Evolutionary conservation across 176 grass and related monocot genomes (phyloP).

Genomic region (Carex littledalei): DNA sequence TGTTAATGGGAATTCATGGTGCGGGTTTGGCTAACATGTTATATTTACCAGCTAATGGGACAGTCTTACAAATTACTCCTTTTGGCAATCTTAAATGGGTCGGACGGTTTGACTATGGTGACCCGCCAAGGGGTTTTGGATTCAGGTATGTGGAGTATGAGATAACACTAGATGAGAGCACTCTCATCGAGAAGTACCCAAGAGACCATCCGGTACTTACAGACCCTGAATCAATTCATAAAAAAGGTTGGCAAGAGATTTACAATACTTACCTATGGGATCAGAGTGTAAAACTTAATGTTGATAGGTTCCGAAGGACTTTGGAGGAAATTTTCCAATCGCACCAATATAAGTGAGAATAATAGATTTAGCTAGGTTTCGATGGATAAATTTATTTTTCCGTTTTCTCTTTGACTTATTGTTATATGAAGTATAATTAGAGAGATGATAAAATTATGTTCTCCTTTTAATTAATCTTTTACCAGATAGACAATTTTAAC

Average conservation of each 20-base stretch:
- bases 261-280: constrained; percentile 53
- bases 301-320: constrained; percentile 50
- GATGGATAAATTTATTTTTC: neutral
- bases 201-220: constrained; percentile 55
- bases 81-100: constrained; percentile 71
- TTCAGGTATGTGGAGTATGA: constrained; percentile 75
- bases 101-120: constrained; percentile 49
- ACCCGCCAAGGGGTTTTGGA: constrained; percentile 51
- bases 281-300: constrained; percentile 73
- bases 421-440: neutral
- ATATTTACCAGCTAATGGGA: constrained; percentile 60
- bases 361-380: constrained; percentile 3
- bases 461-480: neutral
- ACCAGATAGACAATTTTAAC: neutral
- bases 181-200: constrained; percentile 50
- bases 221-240: constrained; percentile 57
- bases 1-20: constrained; percentile 46
- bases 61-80: constrained; percentile 65
- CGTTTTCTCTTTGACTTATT: neutral
- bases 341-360: constrained; percentile 39
- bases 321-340: constrained; percentile 56
- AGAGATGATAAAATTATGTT: constrained; percentile 6
- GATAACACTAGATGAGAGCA: constrained; percentile 67
- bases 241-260: constrained; percentile 52
- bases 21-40: constrained; percentile 74